Conservation (phyloP, 2,329 filamentous ascomycete species). For the Ampelomyces quisqualis region DNA sequence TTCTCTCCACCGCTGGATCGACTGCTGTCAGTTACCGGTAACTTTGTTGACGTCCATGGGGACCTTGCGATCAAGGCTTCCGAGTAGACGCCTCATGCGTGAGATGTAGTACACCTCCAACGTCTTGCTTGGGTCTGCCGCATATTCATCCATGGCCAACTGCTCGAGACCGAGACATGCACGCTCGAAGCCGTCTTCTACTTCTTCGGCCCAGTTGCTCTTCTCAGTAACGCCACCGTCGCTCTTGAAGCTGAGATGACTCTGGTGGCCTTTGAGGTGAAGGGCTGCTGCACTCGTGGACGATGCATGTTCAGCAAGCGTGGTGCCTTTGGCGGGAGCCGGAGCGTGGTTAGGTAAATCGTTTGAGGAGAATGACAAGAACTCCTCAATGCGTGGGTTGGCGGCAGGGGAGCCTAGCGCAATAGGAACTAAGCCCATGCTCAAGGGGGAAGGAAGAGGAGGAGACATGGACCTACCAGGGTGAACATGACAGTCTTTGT, state of each 20-base stretch:
- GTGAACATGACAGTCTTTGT: slow-evolving; percentile 7
- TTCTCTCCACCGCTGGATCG: no score
- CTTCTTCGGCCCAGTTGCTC: slow-evolving; percentile 39
- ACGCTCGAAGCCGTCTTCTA: slow-evolving; percentile 28
- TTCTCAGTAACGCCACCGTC: slow-evolving; percentile 34
- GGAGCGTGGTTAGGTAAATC: slow-evolving; percentile 25
- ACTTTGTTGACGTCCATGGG: slow-evolving; percentile 20
- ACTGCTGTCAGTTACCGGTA: neutral
- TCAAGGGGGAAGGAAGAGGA: slow-evolving; percentile 5
- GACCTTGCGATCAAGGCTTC: slow-evolving; percentile 13
- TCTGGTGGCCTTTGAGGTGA: slow-evolving; percentile 10
- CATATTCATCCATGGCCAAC: slow-evolving; percentile 34
- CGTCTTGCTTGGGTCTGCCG: slow-evolving; percentile 17
- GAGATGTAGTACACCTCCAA: slow-evolving; percentile 28
- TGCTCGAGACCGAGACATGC: slow-evolving; percentile 31
- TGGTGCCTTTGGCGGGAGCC: slow-evolving; percentile 17
- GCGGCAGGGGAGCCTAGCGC: slow-evolving; percentile 27
- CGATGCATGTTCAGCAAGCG: slow-evolving; percentile 13
- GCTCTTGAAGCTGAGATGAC: slow-evolving; percentile 18
- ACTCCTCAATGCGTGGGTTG: slow-evolving; percentile 35
- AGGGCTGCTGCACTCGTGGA: slow-evolving; percentile 8
- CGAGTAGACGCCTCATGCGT: slow-evolving; percentile 27
- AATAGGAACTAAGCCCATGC: slow-evolving; percentile 24
- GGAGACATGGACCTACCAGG: slow-evolving; percentile 13
- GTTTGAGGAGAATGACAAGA: slow-evolving; percentile 30